A percentile compares a stretch with the other conserved stretches of the same genome.
These are phyloP conservation scores for Lentinula guzmanii DNA, from an alignment of 768 basidiomycete species.

Conservation along the genomic window DNA sequence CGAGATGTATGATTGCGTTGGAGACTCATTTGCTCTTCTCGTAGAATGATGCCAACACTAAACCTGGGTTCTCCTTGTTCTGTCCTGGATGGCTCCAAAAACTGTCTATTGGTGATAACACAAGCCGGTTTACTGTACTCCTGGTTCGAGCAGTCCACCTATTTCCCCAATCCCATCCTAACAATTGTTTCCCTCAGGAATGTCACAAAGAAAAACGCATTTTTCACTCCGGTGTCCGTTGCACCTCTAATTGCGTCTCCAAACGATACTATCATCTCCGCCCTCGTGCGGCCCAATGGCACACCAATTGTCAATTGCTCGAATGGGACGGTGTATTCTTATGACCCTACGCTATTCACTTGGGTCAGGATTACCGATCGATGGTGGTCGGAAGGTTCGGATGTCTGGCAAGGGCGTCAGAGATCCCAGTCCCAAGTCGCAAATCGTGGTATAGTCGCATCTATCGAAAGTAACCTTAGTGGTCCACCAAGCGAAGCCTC, in stretches of 20 bases:
- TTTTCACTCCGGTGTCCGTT: constrained; percentile 64
- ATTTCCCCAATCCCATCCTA: background rate
- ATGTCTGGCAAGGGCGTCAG: constrained; percentile 74
- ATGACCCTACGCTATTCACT: constrained; percentile 56
- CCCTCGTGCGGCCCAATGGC: constrained; percentile 72
- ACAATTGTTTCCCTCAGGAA: constrained; percentile 45
- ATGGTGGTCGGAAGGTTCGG: constrained; percentile 84
- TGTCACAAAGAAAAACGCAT: constrained; percentile 55
- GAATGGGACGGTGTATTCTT: constrained; percentile 74
- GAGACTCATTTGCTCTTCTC: background rate
- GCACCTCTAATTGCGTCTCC: constrained; percentile 50
- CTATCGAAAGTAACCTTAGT: constrained; percentile 42
- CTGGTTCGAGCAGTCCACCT: constrained; percentile 43
- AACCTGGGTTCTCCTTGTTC: constrained; percentile 66
- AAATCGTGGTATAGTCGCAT: constrained; percentile 48
- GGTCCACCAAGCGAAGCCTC: constrained; percentile 27
- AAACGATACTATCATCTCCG: constrained; percentile 57
- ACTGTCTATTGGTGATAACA: constrained; percentile 69
- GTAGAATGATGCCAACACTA: constrained; percentile 73
- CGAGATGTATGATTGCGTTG: background rate
- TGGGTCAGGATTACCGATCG: constrained; percentile 76
- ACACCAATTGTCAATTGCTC: constrained; percentile 72
- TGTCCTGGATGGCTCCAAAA: constrained; percentile 59
- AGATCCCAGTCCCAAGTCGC: constrained; percentile 33
- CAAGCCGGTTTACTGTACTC: constrained; percentile 64